These are phyloP conservation scores for Zygosaccharomyces bailii DNA, from an alignment of 805 yeast genomes.

Conservation along the genomic window DNA sequence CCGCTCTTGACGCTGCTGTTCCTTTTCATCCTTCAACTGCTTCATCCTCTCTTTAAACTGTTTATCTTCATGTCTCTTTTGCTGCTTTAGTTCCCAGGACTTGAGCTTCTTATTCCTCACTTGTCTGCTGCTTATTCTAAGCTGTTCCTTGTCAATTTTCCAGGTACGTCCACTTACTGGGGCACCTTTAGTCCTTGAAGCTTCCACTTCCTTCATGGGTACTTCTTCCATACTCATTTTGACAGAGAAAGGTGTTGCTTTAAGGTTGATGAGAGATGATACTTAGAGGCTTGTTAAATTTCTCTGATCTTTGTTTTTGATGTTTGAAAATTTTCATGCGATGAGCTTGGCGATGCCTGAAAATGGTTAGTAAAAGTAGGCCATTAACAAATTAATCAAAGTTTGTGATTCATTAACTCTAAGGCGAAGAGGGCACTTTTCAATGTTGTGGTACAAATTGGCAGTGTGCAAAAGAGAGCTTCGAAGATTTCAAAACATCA, in stretches of 20 bases:
- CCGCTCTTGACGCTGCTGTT: constrained; percentile 50
- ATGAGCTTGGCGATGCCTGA: constrained; percentile 9
- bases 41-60: constrained; percentile 66
- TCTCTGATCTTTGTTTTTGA: constrained; percentile 3
- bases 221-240: constrained; percentile 9
- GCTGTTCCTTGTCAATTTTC: constrained; percentile 66
- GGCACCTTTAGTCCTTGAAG: constrained; percentile 40
- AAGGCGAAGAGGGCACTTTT: background rate
- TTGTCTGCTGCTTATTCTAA: constrained; percentile 59
- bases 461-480: constrained; percentile 1
- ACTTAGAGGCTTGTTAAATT: no score
- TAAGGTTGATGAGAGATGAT: no score
- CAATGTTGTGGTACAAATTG: background rate
- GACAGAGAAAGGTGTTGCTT: background rate
- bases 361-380: constrained; percentile 4
- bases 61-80: constrained; percentile 60
- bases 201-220: constrained; percentile 6
- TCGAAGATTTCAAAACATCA: constrained; percentile 1
- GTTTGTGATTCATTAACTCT: background rate
- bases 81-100: constrained; percentile 64
- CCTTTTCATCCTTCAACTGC: constrained; percentile 77
- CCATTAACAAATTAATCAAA: background rate
- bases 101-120: constrained; percentile 44
- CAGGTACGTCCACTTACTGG: constrained; percentile 67
- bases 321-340: constrained; percentile 12